Percentiles rank a stretch among this genome's conserved stretches.
These are phyloP conservation scores for Huntiella moniliformis DNA, from an alignment of 2,329 filamentous ascomycete genomes.

Conservation along the genomic window DNA sequence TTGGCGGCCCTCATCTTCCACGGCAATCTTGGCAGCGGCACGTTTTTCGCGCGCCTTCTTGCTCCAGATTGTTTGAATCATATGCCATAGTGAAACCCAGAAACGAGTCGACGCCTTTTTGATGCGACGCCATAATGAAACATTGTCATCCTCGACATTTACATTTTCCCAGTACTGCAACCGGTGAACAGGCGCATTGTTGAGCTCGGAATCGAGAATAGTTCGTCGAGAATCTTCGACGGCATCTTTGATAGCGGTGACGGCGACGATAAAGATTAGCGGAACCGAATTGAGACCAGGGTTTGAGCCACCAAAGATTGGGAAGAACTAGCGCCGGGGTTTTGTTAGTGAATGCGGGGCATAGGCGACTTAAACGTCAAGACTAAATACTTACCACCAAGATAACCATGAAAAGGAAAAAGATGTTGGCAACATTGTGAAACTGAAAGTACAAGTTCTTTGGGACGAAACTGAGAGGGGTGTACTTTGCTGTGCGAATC, in stretches of 20 bases:
- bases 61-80: constrained; percentile 29
- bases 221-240: constrained; percentile 92
- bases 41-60: constrained; percentile 31
- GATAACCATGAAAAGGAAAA: constrained; percentile 93
- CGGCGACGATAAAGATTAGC: constrained; percentile 73
- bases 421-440: constrained; percentile 95
- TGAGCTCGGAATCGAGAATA: constrained; percentile 76
- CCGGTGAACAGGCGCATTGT: constrained; percentile 88
- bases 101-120: constrained; percentile 69
- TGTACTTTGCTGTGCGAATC: constrained; percentile 95
- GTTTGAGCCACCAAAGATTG: constrained; percentile 84
- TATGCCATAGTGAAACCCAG: constrained; percentile 33
- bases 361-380: constrained; percentile 9
- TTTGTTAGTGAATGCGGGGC: constrained; percentile 11
- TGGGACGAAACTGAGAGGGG: constrained; percentile 79
- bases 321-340: constrained; percentile 52
- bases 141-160: constrained; percentile 72
- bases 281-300: constrained; percentile 80
- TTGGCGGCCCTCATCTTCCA: constrained; percentile 36
- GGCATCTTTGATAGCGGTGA: constrained; percentile 85
- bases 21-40: constrained; percentile 26
- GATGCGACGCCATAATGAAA: constrained; percentile 68
- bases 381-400: constrained; percentile 50
- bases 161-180: constrained; percentile 81
- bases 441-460: constrained; percentile 98